Conservation (phyloP, 177 flowering plant species). For the Tripterygium wilfordii region DNA sequence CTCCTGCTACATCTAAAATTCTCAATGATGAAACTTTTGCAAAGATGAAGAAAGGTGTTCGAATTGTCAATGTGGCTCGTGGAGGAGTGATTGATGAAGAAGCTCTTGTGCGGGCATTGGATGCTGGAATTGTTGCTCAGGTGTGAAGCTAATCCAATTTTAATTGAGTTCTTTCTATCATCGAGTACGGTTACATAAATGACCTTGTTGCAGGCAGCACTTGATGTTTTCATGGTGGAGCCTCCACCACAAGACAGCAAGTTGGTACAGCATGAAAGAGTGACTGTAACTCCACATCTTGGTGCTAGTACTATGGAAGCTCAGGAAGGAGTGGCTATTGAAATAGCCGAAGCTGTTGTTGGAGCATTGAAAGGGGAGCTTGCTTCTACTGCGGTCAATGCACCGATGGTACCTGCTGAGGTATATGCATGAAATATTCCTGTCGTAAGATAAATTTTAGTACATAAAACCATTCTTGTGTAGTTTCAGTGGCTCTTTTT, state of each 20-base stretch:
- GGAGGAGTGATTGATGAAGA: conserved; percentile 98
- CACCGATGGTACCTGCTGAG: conserved; percentile 89
- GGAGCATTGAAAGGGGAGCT: conserved; percentile 81
- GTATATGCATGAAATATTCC: no score
- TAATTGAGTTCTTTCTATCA: no score
- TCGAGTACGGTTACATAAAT: no score
- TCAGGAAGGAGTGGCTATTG: conserved; percentile 90
- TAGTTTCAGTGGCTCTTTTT: no score
- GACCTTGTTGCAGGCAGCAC: conserved; percentile 64
- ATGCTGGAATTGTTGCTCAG: conserved; percentile 87
- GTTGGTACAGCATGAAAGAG: conserved; percentile 64
- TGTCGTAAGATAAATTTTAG: no score
- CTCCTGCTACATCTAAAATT: conserved; percentile 71
- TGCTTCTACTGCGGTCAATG: conserved; percentile 81
- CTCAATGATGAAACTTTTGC: conserved; percentile 85
- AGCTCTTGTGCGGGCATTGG: conserved; percentile 80
- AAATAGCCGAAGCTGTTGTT: conserved; percentile 80
- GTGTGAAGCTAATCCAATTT: no score
- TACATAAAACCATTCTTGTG: no score
- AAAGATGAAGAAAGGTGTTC: conserved; percentile 88
- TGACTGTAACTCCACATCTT: conserved; percentile 92
- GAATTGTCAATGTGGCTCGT: conserved; percentile 91
- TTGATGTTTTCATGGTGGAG: conserved; percentile 88
- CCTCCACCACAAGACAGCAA: conserved; percentile 74
- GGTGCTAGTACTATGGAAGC: conserved; percentile 95